phyloP scores from a whole-genome alignment of 2,329 filamentous ascomycete genomes.

The Huntiella savannae region DNA sequence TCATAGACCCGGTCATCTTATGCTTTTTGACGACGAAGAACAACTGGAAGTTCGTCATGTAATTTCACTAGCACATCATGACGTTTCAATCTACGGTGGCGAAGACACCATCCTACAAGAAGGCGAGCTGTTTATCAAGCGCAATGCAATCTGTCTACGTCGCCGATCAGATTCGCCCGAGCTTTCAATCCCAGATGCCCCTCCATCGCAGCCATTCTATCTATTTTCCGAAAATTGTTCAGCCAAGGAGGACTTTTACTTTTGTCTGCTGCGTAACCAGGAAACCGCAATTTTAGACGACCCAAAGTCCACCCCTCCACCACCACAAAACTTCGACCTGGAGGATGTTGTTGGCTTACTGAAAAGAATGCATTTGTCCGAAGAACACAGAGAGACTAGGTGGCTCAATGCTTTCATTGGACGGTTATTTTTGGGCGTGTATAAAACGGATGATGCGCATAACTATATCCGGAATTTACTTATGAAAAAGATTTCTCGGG shows the following conservation, averaged over 20 bases:
- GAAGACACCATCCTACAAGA: constrained; percentile 56
- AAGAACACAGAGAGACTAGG: constrained; percentile 74
- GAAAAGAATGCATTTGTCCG: constrained; percentile 74
- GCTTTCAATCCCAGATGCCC: constrained; percentile 29
- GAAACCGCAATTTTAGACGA: constrained; percentile 35
- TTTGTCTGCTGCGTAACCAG: constrained; percentile 71
- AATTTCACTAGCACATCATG: constrained; percentile 76
- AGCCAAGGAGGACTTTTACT: constrained; percentile 97
- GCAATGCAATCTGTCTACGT: constrained; percentile 71
- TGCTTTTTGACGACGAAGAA: constrained; percentile 92
- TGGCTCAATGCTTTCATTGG: constrained; percentile 90
- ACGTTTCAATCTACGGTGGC: constrained; percentile 68
- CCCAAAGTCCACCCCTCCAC: constrained; percentile 23
- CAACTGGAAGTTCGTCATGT: constrained; percentile 94
- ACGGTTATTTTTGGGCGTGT: constrained; percentile 69
- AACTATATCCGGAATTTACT: constrained; percentile 67
- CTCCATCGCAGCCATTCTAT: constrained; percentile 64
- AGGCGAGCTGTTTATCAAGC: constrained; percentile 87
- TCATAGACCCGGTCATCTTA: constrained; percentile 70
- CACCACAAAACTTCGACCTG: constrained; percentile 61
- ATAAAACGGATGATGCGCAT: constrained; percentile 68
- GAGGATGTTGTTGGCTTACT: constrained; percentile 79
- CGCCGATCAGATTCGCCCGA: constrained; percentile 39
- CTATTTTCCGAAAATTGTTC: constrained; percentile 91
- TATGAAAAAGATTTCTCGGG: constrained; percentile 86